Conservation (phyloP, 1,139 yeast genomes). For the Diutina sp. region DNA sequence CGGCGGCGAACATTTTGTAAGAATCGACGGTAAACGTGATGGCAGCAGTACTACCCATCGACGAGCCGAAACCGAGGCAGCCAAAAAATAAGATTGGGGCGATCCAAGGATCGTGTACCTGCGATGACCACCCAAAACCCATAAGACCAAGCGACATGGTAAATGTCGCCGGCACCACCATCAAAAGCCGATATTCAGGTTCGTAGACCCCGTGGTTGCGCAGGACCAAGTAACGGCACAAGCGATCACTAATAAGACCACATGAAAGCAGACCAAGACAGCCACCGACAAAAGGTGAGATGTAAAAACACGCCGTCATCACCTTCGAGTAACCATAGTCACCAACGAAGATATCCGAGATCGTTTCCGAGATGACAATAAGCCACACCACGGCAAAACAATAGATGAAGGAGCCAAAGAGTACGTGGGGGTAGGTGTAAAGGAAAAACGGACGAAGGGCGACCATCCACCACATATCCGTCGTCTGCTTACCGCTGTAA, state of each 20-base stretch:
- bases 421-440: slow-evolving; percentile 36
- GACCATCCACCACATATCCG: slow-evolving; percentile 46
- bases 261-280: slow-evolving; percentile 42
- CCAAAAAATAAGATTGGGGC: slow-evolving; percentile 48
- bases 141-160: slow-evolving; percentile 36
- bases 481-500: slow-evolving; percentile 31
- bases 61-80: slow-evolving; percentile 44
- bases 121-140: slow-evolving; percentile 53
- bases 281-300: slow-evolving; percentile 49
- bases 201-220: slow-evolving; percentile 44
- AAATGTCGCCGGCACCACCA: slow-evolving; percentile 39
- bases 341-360: slow-evolving; percentile 34
- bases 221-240: slow-evolving; percentile 23
- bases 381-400: slow-evolving; percentile 53
- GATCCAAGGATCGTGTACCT: slow-evolving; percentile 38
- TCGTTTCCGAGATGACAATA: slow-evolving; percentile 46
- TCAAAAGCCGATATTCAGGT: slow-evolving; percentile 47
- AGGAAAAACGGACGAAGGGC: slow-evolving; percentile 43
- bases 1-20: slow-evolving; percentile 47
- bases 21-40: slow-evolving; percentile 50
- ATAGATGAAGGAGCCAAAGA: slow-evolving; percentile 42
- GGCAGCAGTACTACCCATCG: slow-evolving; percentile 49
- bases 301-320: slow-evolving; percentile 43
- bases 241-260: slow-evolving; percentile 36
- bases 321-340: slow-evolving; percentile 33